phyloP scores from a whole-genome alignment of 192 early-diverging fungal genomes.

The Backusella sp. region DNA sequence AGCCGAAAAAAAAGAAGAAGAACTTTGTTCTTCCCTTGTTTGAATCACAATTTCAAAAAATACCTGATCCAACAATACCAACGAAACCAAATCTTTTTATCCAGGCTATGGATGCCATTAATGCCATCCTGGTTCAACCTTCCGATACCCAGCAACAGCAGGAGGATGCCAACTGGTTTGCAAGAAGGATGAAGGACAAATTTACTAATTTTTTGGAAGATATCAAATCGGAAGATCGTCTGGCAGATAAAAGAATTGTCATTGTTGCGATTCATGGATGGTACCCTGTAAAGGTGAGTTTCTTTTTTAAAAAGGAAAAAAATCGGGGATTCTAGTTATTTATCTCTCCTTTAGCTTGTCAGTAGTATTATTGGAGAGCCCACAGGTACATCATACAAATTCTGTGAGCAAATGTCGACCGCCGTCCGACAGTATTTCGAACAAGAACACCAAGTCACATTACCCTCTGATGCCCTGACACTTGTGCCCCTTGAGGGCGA shows the following conservation, averaged over 20 bases:
- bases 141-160: neutral
- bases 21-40: constrained; percentile 31
- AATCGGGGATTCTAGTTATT: constrained; percentile 8
- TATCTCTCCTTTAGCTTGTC: constrained; percentile 39
- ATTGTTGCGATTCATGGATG: constrained; percentile 91
- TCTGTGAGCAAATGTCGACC: constrained; percentile 85
- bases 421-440: constrained; percentile 59
- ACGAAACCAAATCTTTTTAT: neutral
- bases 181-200: neutral
- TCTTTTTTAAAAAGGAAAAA: neutral
- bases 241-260: constrained; percentile 56
- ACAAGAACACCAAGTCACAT: constrained; percentile 46
- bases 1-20: neutral
- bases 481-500: constrained; percentile 89
- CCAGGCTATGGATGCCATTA: constrained; percentile 4
- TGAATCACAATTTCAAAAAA: constrained; percentile 26
- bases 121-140: neutral
- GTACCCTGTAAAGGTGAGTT: constrained; percentile 68
- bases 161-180: constrained; percentile 4
- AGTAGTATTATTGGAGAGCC: constrained; percentile 86
- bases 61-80: neutral
- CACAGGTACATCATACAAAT: constrained; percentile 87
- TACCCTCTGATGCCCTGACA: constrained; percentile 55
- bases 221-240: constrained; percentile 8
- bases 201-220: constrained; percentile 7